phyloP scores from a whole-genome alignment of 2,329 filamentous ascomycete species.

The Talaromyces sp. region DNA sequence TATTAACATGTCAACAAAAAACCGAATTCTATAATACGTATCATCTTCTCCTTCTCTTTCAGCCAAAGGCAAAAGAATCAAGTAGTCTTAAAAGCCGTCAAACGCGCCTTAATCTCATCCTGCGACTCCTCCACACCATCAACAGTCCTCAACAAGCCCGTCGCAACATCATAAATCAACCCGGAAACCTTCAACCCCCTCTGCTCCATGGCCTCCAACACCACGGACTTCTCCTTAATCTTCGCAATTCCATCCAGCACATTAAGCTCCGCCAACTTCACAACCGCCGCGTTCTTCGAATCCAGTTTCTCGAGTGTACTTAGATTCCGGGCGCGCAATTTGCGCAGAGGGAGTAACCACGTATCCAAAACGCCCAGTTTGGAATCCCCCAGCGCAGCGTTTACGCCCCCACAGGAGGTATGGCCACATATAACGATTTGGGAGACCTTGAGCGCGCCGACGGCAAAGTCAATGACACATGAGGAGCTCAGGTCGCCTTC shows the following conservation, averaged over 20 bases:
- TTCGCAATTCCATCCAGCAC: slow-evolving; percentile 63
- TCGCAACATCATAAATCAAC: slow-evolving; percentile 64
- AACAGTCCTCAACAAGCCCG: slow-evolving; percentile 51
- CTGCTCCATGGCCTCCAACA: slow-evolving; percentile 66
- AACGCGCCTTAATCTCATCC: slow-evolving; percentile 34
- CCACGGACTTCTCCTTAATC: slow-evolving; percentile 62
- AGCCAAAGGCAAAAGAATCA: neutral
- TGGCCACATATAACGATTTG: slow-evolving; percentile 60
- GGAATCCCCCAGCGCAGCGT: slow-evolving; percentile 51
- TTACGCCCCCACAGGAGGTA: slow-evolving; percentile 56
- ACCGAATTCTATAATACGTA: neutral
- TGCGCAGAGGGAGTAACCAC: slow-evolving; percentile 56
- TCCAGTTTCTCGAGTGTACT: slow-evolving; percentile 45
- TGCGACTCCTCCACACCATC: slow-evolving; percentile 40
- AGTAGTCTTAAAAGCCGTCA: slow-evolving; percentile 37
- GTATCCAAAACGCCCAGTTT: slow-evolving; percentile 57
- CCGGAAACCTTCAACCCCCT: slow-evolving; percentile 71
- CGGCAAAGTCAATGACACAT: slow-evolving; percentile 74
- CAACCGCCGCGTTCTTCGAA: slow-evolving; percentile 48
- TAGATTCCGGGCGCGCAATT: slow-evolving; percentile 51
- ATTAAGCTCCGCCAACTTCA: slow-evolving; percentile 70
- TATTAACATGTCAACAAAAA: neutral
- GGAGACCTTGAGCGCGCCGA: slow-evolving; percentile 63
- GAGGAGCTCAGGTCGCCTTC: slow-evolving; percentile 69
- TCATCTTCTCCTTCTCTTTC: neutral